Evolutionary conservation across 1,284 basidiomycete species (phyloP).

Genomic region (Cutaneotrichosporon sp.): DNA sequence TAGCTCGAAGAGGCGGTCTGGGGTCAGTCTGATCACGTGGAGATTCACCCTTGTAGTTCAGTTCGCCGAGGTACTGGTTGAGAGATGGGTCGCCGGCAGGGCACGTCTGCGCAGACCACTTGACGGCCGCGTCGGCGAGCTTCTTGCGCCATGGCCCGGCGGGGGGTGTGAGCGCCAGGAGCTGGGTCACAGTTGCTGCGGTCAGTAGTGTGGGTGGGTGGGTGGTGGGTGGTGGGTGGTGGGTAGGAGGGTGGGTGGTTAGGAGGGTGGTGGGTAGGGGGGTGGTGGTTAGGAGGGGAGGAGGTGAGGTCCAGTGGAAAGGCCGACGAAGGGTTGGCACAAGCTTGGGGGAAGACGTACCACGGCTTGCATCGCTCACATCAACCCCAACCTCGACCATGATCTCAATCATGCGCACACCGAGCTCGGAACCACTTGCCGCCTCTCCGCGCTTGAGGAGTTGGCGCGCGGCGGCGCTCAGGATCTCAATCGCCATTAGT

Average conservation of each 20-base stretch:
- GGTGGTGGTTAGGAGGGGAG: no score
- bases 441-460: constrained; percentile 79
- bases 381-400: constrained; percentile 68
- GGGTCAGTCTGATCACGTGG: constrained; percentile 9
- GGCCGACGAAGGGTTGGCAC: no score
- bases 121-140: constrained; percentile 53
- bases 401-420: constrained; percentile 72
- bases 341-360: constrained; percentile 55
- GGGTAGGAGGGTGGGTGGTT: no score
- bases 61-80: constrained; percentile 81
- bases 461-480: constrained; percentile 79
- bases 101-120: constrained; percentile 76
- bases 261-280: no score
- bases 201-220: neutral
- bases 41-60: constrained; percentile 75
- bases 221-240: no score
- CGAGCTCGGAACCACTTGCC: constrained; percentile 83
- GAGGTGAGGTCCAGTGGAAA: no score
- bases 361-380: constrained; percentile 67
- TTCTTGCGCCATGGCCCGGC: constrained; percentile 56
- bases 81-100: constrained; percentile 81
- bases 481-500: constrained; percentile 78
- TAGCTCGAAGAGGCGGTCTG: constrained; percentile 69
- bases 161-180: constrained; percentile 54
- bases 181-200: constrained; percentile 52